phyloP scores from a whole-genome alignment of 352 stramenopile species.

The Phytophthora constricta region DNA sequence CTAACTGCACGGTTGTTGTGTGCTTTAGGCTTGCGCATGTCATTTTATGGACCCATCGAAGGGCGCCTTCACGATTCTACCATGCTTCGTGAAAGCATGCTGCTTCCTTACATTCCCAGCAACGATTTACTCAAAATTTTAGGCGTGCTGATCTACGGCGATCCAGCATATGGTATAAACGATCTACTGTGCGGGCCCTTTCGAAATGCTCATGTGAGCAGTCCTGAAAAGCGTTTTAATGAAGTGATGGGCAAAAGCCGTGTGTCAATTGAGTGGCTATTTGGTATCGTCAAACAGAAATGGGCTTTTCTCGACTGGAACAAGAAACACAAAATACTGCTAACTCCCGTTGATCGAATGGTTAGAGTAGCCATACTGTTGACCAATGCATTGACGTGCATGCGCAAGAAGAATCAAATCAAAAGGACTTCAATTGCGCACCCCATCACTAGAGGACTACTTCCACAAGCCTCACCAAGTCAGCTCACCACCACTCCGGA shows the following conservation, averaged over 20 bases:
- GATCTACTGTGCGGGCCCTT: conserved; percentile 12
- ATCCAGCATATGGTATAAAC: background rate
- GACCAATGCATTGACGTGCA: too few species aligned
- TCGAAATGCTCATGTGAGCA: conserved; percentile 4
- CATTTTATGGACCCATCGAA: conserved; percentile 17
- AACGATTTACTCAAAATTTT: background rate
- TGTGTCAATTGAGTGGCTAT: conserved; percentile 16
- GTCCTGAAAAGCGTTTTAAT: conserved; percentile 12
- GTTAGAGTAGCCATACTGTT: too few species aligned
- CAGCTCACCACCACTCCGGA: too few species aligned
- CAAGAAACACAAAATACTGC: conserved; percentile 22
- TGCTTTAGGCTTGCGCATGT: conserved; percentile 9
- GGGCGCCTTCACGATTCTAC: conserved; percentile 6
- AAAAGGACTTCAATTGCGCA: too few species aligned
- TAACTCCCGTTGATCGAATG: too few species aligned
- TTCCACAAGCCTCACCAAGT: too few species aligned
- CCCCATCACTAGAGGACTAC: too few species aligned
- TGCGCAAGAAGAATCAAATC: too few species aligned
- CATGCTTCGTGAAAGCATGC: conserved; percentile 7
- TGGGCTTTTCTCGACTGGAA: conserved; percentile 21
- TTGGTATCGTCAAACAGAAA: conserved; percentile 15
- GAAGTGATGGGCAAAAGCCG: conserved; percentile 2
- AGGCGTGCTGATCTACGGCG: conserved; percentile 9
- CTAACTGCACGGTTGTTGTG: too few species aligned
- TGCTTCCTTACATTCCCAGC: background rate